A percentile compares a stretch with the other conserved stretches of the same genome.
Evolutionary conservation across 257 asterid genomes (phyloP).

Genomic region (Plantago ovata): DNA sequence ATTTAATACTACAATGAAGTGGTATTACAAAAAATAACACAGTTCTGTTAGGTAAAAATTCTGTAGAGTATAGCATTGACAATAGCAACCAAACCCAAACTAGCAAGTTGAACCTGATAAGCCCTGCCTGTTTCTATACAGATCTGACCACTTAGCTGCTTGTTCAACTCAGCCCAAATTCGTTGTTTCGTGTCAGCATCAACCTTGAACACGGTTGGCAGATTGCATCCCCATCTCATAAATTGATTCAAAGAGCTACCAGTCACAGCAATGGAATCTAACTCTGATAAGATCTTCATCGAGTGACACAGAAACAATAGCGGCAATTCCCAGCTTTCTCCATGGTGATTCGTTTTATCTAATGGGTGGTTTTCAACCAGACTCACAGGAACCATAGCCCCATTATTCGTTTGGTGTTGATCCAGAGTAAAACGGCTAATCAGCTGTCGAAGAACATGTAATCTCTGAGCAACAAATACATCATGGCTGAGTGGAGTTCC

Average conservation of each 20-base stretch:
- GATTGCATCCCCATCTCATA: slow-evolving; percentile 3
- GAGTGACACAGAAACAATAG: slow-evolving; percentile 63
- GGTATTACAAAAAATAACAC: slow-evolving; percentile 36
- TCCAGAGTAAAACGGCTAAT: slow-evolving; percentile 39
- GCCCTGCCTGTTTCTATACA: too few species aligned
- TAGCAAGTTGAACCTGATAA: too few species aligned
- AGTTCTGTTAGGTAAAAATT: not conserved
- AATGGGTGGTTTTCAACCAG: slow-evolving; percentile 49
- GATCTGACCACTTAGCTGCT: too few species aligned
- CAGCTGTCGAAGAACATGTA: slow-evolving; percentile 37
- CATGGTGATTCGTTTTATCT: slow-evolving; percentile 22
- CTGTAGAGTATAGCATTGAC: too few species aligned
- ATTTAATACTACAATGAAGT: slow-evolving; percentile 29
- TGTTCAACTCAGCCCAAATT: too few species aligned
- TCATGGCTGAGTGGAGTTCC: slow-evolving; percentile 48
- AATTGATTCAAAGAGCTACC: slow-evolving; percentile 8
- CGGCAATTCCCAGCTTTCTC: slow-evolving; percentile 55
- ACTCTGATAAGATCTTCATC: slow-evolving; percentile 53
- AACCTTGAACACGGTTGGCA: slow-evolving; percentile 4
- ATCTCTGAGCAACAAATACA: slow-evolving; percentile 39
- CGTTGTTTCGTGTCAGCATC: too few species aligned
- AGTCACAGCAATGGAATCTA: slow-evolving; percentile 26
- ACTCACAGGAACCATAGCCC: slow-evolving; percentile 39
- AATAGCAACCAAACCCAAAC: too few species aligned
- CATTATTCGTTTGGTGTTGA: slow-evolving; percentile 22